Evolutionary conservation across 257 asterid species (phyloP).

Genomic region (Solanum virginianum): DNA sequence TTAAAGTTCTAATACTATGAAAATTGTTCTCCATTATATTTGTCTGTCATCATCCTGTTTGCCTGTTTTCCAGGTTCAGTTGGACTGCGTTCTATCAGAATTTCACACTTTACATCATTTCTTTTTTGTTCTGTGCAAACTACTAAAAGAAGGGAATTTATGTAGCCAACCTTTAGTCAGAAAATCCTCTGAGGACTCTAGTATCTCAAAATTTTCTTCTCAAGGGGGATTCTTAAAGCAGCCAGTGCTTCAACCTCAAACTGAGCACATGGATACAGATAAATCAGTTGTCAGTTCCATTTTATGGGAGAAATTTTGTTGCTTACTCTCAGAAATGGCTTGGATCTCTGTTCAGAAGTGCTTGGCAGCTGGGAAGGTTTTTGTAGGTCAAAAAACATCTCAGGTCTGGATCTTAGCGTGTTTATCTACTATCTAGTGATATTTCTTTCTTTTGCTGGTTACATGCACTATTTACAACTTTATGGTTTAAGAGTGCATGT

Average conservation of each 20-base stretch:
- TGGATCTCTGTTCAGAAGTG: slow-evolving; percentile 73
- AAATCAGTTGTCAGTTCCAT: slow-evolving; percentile 32
- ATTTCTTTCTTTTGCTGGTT: slow-evolving; percentile 3
- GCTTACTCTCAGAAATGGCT: slow-evolving; percentile 55
- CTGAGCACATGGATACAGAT: slow-evolving; percentile 16
- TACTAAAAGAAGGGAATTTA: slow-evolving; percentile 71
- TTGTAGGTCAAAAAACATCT: slow-evolving; percentile 50
- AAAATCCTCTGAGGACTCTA: slow-evolving; percentile 21
- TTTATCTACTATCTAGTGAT: not conserved
- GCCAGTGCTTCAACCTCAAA: slow-evolving; percentile 29
- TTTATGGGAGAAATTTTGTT: slow-evolving; percentile 57
- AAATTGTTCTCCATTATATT: not conserved
- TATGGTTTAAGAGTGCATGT: not conserved
- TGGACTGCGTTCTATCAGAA: slow-evolving; percentile 60
- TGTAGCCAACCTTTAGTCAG: slow-evolving; percentile 16
- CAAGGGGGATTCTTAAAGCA: slow-evolving; percentile 87
- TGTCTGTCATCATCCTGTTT: not conserved
- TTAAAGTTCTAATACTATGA: not conserved
- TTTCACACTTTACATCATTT: slow-evolving; percentile 78
- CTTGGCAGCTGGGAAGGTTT: slow-evolving; percentile 73
- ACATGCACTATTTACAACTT: not conserved
- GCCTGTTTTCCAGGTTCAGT: slow-evolving; percentile 45
- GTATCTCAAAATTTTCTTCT: slow-evolving; percentile 29
- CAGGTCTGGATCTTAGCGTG: slow-evolving; percentile 42
- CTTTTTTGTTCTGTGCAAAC: slow-evolving; percentile 77